A percentile compares a stretch with the other conserved stretches of the same genome.
These are phyloP conservation scores for Middelhovenomyces tepae DNA, from an alignment of 805 yeast genomes.

Conservation along the genomic window DNA sequence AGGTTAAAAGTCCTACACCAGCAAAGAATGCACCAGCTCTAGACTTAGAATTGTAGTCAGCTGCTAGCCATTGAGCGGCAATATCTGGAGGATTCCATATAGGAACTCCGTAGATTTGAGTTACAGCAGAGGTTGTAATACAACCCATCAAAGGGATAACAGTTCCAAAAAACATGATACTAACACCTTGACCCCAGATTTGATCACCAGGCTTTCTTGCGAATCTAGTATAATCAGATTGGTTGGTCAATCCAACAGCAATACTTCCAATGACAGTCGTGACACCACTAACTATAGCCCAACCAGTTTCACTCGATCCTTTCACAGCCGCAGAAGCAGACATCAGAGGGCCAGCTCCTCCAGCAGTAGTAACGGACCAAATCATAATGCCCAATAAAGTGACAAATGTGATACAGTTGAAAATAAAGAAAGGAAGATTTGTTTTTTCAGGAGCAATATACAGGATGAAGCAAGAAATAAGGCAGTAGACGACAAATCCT, in stretches of 20 bases:
- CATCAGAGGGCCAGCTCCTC: slow-evolving; percentile 17
- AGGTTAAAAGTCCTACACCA: slow-evolving; percentile 24
- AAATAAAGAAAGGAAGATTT: slow-evolving; percentile 29
- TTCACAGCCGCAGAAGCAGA: too few species aligned
- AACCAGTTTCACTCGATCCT: slow-evolving; percentile 22
- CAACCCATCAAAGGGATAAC: slow-evolving; percentile 41
- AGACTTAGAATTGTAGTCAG: slow-evolving; percentile 29
- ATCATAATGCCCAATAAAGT: slow-evolving; percentile 20
- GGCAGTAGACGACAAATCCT: slow-evolving; percentile 26
- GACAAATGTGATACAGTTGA: slow-evolving; percentile 31
- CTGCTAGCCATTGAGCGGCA: slow-evolving; percentile 31
- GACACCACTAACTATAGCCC: slow-evolving; percentile 32
- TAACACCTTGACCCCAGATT: slow-evolving; percentile 31
- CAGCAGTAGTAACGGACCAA: slow-evolving; percentile 22
- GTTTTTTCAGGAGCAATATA: slow-evolving; percentile 21
- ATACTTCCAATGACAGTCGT: slow-evolving; percentile 33
- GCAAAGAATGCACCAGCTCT: slow-evolving; percentile 44
- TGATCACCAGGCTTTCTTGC: slow-evolving; percentile 32
- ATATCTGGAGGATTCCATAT: slow-evolving; percentile 44
- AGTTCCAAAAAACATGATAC: slow-evolving; percentile 33
- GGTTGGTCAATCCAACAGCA: slow-evolving; percentile 34
- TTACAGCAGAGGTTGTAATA: slow-evolving; percentile 38
- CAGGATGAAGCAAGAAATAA: slow-evolving; percentile 4
- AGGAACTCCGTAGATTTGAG: slow-evolving; percentile 30
- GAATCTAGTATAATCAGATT: slow-evolving; percentile 36